phyloP scores from a whole-genome alignment of 1,284 basidiomycete species.

The Meripilus lineatus region DNA sequence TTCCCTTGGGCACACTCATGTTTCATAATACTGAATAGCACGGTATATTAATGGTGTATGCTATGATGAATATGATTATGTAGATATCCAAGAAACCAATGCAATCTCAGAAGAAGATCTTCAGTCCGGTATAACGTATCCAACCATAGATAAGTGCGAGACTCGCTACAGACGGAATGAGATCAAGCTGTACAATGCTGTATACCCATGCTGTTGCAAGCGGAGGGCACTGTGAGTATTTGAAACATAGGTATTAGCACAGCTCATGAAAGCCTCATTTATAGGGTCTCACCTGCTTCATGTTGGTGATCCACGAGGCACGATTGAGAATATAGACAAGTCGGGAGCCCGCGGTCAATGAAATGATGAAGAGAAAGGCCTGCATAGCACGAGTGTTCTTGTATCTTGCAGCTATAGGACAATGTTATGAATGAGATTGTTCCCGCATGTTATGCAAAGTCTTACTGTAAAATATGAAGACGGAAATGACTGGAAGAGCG shows the following conservation, averaged over 20 bases:
- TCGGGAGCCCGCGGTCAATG: conserved; percentile 52
- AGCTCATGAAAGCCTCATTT: neutral
- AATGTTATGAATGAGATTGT: neutral
- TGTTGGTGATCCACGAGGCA: conserved; percentile 60
- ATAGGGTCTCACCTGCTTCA: conserved; percentile 54
- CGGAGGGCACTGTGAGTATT: conserved; percentile 67
- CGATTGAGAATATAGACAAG: conserved; percentile 68
- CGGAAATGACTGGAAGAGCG: conserved; percentile 47
- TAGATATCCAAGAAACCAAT: too few species aligned
- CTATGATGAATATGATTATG: too few species aligned
- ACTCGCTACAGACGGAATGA: conserved; percentile 55
- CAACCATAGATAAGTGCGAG: conserved; percentile 49
- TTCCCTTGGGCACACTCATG: too few species aligned
- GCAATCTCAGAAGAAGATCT: conserved; percentile 33
- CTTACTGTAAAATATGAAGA: conserved; percentile 79
- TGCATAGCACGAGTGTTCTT: conserved; percentile 53
- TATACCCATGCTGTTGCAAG: conserved; percentile 75
- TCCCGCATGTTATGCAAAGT: neutral
- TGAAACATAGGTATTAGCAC: neutral
- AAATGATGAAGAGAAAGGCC: conserved; percentile 50
- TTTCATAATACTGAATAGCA: too few species aligned
- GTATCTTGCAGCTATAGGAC: conserved; percentile 51
- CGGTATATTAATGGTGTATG: too few species aligned
- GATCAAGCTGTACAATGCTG: conserved; percentile 58
- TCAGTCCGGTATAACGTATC: conserved; percentile 57